Evolutionary conservation across 2,329 filamentous ascomycete genomes (phyloP).

Genomic region (Lasiodiplodia theobromae): DNA sequence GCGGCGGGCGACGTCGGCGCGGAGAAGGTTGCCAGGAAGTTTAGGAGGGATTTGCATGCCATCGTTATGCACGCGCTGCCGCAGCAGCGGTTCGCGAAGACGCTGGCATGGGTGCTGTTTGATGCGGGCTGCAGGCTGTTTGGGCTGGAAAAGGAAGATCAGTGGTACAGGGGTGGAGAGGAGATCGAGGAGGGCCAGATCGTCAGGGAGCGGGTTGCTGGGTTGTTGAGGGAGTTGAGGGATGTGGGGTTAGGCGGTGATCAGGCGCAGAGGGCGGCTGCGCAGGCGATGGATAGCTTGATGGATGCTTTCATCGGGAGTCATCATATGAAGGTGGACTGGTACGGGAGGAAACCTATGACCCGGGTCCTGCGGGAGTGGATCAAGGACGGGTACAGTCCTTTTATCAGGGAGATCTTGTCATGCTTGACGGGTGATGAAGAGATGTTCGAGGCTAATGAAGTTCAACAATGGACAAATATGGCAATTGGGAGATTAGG

Average conservation of each 20-base stretch:
- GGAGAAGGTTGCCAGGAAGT: slow-evolving; percentile 51
- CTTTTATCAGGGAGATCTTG: slow-evolving; percentile 69
- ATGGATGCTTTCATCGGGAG: slow-evolving; percentile 69
- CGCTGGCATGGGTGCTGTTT: slow-evolving; percentile 63
- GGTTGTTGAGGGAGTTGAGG: slow-evolving; percentile 65
- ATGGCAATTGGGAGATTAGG: slow-evolving; percentile 74
- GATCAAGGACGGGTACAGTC: slow-evolving; percentile 72
- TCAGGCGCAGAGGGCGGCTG: slow-evolving; percentile 73
- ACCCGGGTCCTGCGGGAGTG: slow-evolving; percentile 68
- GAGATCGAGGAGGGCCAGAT: slow-evolving; percentile 18
- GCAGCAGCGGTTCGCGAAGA: slow-evolving; percentile 58
- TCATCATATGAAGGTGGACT: slow-evolving; percentile 68
- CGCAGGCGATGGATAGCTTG: slow-evolving; percentile 71
- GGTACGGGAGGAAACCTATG: slow-evolving; percentile 62
- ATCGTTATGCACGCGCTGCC: slow-evolving; percentile 69
- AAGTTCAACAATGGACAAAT: slow-evolving; percentile 74
- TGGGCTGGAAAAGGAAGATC: slow-evolving; percentile 43
- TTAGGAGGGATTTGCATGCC: slow-evolving; percentile 68
- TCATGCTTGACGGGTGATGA: slow-evolving; percentile 44
- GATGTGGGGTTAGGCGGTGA: slow-evolving; percentile 74
- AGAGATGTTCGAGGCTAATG: slow-evolving; percentile 50
- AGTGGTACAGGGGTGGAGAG: slow-evolving; percentile 10
- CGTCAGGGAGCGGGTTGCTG: background rate
- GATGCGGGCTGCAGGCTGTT: slow-evolving; percentile 58
- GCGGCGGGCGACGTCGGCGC: slow-evolving; percentile 54